phyloP scores from a whole-genome alignment of 1,139 yeast species.

The Tardiomyces digboiensis region DNA sequence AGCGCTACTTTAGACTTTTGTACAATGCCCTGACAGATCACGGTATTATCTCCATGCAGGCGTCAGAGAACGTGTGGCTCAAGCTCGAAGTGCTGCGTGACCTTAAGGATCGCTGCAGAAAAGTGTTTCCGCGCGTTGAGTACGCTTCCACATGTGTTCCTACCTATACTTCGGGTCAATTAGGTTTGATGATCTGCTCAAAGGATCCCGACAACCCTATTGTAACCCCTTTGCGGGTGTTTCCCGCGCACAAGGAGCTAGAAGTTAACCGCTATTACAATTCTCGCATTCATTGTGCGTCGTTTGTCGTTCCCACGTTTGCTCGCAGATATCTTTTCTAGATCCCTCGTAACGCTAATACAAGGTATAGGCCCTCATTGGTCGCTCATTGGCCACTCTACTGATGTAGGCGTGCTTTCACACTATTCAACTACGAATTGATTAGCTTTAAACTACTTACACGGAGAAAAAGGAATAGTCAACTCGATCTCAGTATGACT shows the following conservation, averaged over 20 bases:
- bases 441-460: too few relatives aligned
- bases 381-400: too few relatives aligned
- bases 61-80: conserved; percentile 79
- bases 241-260: conserved; percentile 53
- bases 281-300: conserved; percentile 68
- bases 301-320: conserved; percentile 84
- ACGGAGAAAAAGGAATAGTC: too few relatives aligned
- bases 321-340: conserved; percentile 29
- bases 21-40: conserved; percentile 69
- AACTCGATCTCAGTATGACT: too few relatives aligned
- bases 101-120: conserved; percentile 63
- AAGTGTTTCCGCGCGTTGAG: conserved; percentile 81
- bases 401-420: too few relatives aligned
- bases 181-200: conserved; percentile 89
- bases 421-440: too few relatives aligned
- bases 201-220: conserved; percentile 60
- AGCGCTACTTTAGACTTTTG: conserved; percentile 74
- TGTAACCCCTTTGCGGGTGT: conserved; percentile 55
- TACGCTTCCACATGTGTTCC: conserved; percentile 88
- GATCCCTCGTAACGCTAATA: too few relatives aligned
- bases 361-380: too few relatives aligned
- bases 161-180: conserved; percentile 89
- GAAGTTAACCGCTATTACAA: conserved; percentile 71
- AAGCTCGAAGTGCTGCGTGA: conserved; percentile 72
- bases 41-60: conserved; percentile 89